Conservation (phyloP, 495 filamentous ascomycete species). For the Hypoxylon subgilvum region DNA sequence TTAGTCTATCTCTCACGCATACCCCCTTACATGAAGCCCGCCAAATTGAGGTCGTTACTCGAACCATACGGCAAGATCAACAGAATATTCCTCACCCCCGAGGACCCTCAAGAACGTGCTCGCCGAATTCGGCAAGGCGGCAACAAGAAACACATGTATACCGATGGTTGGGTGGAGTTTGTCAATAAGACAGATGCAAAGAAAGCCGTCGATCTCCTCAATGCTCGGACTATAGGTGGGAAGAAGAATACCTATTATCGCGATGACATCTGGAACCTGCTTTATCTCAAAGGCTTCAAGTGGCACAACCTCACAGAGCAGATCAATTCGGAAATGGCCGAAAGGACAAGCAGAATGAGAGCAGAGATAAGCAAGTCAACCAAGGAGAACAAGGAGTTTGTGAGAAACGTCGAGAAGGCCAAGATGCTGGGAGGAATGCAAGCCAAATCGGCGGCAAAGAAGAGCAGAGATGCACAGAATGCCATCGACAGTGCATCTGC, state of each 20-base stretch:
- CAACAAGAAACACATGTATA: conserved; percentile 86
- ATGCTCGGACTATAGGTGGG: conserved; percentile 81
- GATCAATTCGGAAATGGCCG: conserved; percentile 80
- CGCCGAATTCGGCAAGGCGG: conserved; percentile 69
- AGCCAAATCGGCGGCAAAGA: conserved; percentile 67
- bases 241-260: conserved; percentile 88
- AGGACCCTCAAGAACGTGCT: conserved; percentile 66
- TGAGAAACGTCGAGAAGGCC: conserved; percentile 74
- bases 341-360: conserved; percentile 76
- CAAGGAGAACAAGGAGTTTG: conserved; percentile 83
- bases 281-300: conserved; percentile 84
- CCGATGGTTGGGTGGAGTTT: conserved; percentile 96
- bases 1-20: conserved; percentile 89
- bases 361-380: conserved; percentile 79
- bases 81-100: conserved; percentile 86
- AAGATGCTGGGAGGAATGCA: conserved; percentile 76
- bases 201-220: conserved; percentile 80
- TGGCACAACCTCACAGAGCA: conserved; percentile 75
- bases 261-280: conserved; percentile 84
- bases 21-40: conserved; percentile 93
- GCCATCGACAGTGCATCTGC: neutral
- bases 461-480: conserved; percentile 47
- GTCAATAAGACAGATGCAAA: conserved; percentile 76
- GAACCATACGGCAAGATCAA: conserved; percentile 78
- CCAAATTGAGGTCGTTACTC: conserved; percentile 77